Percentiles rank a stretch among this genome's conserved stretches.
Conservation (phyloP, 2,329 filamentous ascomycete species). For the Didymellaceae sp. region DNA sequence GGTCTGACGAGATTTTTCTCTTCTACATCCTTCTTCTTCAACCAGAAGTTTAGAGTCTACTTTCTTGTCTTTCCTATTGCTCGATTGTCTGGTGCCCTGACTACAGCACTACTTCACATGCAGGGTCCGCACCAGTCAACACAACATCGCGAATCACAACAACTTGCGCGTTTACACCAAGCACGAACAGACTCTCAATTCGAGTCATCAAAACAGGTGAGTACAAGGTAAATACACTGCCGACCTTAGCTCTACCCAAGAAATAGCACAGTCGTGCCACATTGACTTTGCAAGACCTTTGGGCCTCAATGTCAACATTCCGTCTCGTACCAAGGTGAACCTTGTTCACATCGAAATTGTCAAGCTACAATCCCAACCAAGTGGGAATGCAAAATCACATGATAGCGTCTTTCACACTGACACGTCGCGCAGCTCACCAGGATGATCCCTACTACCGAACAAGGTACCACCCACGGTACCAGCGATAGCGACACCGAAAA, state of each 20-base stretch:
- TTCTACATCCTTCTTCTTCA: constrained; percentile 6
- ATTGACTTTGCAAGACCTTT: constrained; percentile 1
- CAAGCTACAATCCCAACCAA: background rate
- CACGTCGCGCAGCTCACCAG: constrained; percentile 10
- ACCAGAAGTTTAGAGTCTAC: background rate
- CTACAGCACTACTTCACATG: constrained; percentile 1
- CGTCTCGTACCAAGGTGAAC: background rate
- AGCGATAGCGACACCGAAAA: constrained; percentile 3
- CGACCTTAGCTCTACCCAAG: constrained; percentile 6
- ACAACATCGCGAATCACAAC: constrained; percentile 7
- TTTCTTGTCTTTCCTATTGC: no score
- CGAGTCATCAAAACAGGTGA: no score
- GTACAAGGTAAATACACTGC: background rate
- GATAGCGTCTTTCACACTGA: constrained; percentile 15
- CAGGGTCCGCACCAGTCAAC: constrained; percentile 14
- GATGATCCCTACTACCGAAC: background rate
- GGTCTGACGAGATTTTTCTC: constrained; percentile 5
- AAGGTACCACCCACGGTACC: background rate
- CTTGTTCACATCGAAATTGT: background rate
- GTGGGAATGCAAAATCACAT: constrained; percentile 6
- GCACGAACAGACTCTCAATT: no score
- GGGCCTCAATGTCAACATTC: background rate
- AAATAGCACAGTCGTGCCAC: constrained; percentile 8
- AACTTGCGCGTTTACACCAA: no score
- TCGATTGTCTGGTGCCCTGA: no score